phyloP scores from a whole-genome alignment of 1,284 basidiomycete species.

The Serendipita sp. region DNA sequence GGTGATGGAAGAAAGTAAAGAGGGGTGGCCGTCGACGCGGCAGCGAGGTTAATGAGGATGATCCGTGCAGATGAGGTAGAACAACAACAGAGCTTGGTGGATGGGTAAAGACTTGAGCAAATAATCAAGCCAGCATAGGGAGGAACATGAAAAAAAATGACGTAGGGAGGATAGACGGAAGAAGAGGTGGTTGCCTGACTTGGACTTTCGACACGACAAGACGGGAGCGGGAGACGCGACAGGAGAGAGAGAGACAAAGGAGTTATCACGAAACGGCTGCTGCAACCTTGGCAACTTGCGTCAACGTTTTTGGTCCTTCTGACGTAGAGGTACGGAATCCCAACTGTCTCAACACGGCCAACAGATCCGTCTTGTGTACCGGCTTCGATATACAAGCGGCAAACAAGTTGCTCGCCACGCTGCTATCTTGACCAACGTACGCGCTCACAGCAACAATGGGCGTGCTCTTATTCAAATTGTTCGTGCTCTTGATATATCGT shows the following conservation, averaged over 20 bases:
- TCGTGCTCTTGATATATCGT: slow-evolving; percentile 87
- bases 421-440: slow-evolving; percentile 55
- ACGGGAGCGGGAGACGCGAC: background rate
- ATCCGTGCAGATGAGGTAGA: too few species aligned
- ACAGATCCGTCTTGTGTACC: slow-evolving; percentile 69
- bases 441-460: slow-evolving; percentile 88
- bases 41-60: too few species aligned
- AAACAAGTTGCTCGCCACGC: slow-evolving; percentile 64
- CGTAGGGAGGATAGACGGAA: background rate
- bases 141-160: background rate
- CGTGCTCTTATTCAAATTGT: slow-evolving; percentile 74
- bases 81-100: too few species aligned
- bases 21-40: background rate
- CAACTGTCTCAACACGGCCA: slow-evolving; percentile 66
- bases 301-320: slow-evolving; percentile 20
- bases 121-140: background rate
- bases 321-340: slow-evolving; percentile 81
- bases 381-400: slow-evolving; percentile 79
- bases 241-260: background rate
- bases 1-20: background rate
- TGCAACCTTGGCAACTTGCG: background rate
- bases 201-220: background rate
- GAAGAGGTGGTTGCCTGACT: background rate
- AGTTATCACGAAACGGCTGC: background rate
- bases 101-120: too few species aligned